Conservation (phyloP, 169 alveolate species). For the Cryptosporidium viatorum region DNA sequence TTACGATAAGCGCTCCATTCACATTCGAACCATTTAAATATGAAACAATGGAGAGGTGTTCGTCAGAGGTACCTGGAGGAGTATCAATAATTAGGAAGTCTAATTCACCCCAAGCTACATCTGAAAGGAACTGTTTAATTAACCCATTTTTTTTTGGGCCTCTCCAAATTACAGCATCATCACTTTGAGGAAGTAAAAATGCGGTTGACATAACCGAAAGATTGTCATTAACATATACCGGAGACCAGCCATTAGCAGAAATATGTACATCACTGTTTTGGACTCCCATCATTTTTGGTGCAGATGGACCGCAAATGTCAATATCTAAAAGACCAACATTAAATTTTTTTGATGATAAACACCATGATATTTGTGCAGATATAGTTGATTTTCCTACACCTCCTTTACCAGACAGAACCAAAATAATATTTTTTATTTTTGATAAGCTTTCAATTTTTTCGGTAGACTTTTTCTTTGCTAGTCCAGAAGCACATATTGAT, state of each 20-base stretch:
- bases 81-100: constrained; percentile 97
- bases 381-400: constrained; percentile 99
- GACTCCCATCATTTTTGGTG: constrained; percentile 95
- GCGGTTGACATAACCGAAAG: constrained; percentile 97
- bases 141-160: constrained; percentile 98
- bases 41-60: constrained; percentile 93
- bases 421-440: constrained; percentile 88
- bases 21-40: constrained; percentile 89
- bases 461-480: constrained; percentile 81
- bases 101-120: constrained; percentile 97
- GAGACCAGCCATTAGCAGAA: constrained; percentile 97
- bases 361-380: constrained; percentile 92
- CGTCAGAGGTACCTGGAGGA: constrained; percentile 99
- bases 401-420: constrained; percentile 98
- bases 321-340: constrained; percentile 96
- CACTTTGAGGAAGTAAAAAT: constrained; percentile 92
- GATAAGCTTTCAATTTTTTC: constrained; percentile 83
- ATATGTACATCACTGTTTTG: constrained; percentile 93
- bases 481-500: constrained; percentile 91
- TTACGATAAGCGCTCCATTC: constrained; percentile 82
- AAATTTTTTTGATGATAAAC: constrained; percentile 48
- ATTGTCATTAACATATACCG: constrained; percentile 93
- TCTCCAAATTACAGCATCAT: constrained; percentile 98
- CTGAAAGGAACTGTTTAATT: constrained; percentile 95
- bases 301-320: constrained; percentile 99